phyloP scores from a whole-genome alignment of 1,284 basidiomycete species.

The Ceratobasidium sp. region DNA sequence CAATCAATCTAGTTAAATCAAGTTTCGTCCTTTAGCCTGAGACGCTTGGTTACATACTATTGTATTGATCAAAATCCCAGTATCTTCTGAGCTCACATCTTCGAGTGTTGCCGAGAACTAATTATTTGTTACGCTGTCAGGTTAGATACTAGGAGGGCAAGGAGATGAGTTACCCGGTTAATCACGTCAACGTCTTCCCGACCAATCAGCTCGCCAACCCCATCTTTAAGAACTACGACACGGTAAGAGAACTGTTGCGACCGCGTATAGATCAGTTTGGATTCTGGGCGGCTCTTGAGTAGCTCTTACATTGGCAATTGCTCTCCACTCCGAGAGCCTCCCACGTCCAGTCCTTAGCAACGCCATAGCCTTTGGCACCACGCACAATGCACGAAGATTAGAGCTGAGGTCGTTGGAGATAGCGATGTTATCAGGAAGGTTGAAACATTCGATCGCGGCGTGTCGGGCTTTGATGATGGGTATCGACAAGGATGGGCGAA shows the following conservation, averaged over 20 bases:
- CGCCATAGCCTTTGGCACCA: slow-evolving; percentile 75
- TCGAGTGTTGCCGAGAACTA: slow-evolving; percentile 65
- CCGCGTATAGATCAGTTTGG: neutral
- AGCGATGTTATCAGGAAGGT: slow-evolving; percentile 73
- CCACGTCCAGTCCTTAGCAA: slow-evolving; percentile 75
- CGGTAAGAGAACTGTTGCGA: slow-evolving; percentile 80
- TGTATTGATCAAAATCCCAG: slow-evolving; percentile 78
- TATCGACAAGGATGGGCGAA: slow-evolving; percentile 83
- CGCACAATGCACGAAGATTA: slow-evolving; percentile 82
- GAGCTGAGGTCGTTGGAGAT: slow-evolving; percentile 69
- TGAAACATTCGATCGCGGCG: slow-evolving; percentile 83
- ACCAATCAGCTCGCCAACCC: slow-evolving; percentile 71
- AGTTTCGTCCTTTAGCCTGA: slow-evolving; percentile 3
- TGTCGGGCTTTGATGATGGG: slow-evolving; percentile 80
- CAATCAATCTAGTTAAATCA: slow-evolving; percentile 82
- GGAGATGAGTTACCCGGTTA: slow-evolving; percentile 64
- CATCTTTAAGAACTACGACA: slow-evolving; percentile 78
- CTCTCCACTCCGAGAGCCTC: slow-evolving; percentile 81
- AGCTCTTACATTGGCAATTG: slow-evolving; percentile 76
- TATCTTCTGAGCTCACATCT: slow-evolving; percentile 71
- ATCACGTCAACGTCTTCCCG: slow-evolving; percentile 69
- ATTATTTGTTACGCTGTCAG: neutral
- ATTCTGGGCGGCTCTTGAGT: neutral
- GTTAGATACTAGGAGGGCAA: neutral
- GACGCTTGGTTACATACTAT: slow-evolving; percentile 64